phyloP scores from a whole-genome alignment of 306 rosid genomes.

The Heteromeles arbutifolia region DNA sequence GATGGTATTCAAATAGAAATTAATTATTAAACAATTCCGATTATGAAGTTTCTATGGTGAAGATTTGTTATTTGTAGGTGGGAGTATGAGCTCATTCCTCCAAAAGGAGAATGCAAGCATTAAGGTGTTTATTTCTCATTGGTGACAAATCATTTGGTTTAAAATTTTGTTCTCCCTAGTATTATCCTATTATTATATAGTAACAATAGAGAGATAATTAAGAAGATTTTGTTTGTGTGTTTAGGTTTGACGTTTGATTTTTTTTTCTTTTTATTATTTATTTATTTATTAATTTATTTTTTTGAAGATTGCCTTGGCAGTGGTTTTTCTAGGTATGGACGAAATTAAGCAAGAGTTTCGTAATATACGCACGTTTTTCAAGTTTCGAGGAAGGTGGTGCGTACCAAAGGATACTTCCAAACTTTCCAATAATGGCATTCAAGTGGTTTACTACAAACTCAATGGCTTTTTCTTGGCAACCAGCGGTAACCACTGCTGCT shows the following conservation, averaged over 20 bases:
- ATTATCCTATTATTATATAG: too few species aligned
- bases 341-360: background rate
- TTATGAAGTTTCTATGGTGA: too few species aligned
- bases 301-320: background rate
- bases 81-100: too few species aligned
- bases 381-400: background rate
- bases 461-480: constrained; percentile 25
- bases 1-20: too few species aligned
- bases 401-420: background rate
- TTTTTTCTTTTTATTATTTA: too few species aligned
- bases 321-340: background rate
- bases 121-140: too few species aligned
- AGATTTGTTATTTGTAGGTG: too few species aligned
- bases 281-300: background rate
- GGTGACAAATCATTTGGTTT: too few species aligned
- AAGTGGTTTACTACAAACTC: constrained; percentile 21
- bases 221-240: too few species aligned
- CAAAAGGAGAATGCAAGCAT: too few species aligned
- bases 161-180: too few species aligned
- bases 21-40: too few species aligned
- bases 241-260: background rate
- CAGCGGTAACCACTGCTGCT: constrained; percentile 16
- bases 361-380: background rate
- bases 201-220: background rate
- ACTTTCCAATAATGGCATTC: constrained; percentile 33